Percentiles rank a stretch among this genome's conserved stretches.
These are phyloP conservation scores for Colletotrichum caudatum DNA, from an alignment of 2,329 filamentous ascomycete genomes.

Conservation along the genomic window DNA sequence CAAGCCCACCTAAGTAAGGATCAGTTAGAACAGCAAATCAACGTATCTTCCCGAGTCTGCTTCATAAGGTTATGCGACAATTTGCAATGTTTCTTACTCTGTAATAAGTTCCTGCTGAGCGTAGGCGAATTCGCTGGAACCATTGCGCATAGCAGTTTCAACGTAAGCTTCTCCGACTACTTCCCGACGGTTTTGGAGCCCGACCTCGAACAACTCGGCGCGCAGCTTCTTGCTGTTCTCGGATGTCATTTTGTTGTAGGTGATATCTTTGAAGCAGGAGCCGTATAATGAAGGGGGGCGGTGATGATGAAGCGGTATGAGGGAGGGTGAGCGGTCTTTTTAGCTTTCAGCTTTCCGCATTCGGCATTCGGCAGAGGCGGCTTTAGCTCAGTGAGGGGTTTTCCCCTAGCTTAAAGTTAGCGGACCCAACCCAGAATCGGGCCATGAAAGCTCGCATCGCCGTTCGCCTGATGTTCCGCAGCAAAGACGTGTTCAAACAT, in stretches of 20 bases:
- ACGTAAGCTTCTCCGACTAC: constrained; percentile 72
- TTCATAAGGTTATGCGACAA: neutral
- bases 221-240: constrained; percentile 31
- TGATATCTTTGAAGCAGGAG: neutral
- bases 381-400: neutral
- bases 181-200: constrained; percentile 67
- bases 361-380: neutral
- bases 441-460: neutral
- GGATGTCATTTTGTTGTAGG: constrained; percentile 13
- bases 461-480: neutral
- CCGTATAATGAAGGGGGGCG: neutral
- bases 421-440: neutral
- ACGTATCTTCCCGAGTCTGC: neutral
- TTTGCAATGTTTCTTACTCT: constrained; percentile 53
- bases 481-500: neutral
- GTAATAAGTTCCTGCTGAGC: constrained; percentile 73
- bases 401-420: neutral
- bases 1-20: constrained; percentile 56
- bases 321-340: neutral
- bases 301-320: too few species aligned
- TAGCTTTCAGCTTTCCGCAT: neutral
- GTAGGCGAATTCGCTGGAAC: constrained; percentile 66
- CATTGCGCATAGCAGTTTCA: constrained; percentile 64
- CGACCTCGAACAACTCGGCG: constrained; percentile 66
- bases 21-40: neutral